Percentiles rank a stretch among this genome's conserved stretches.
Evolutionary conservation across 805 yeast species (phyloP).

Genomic region (Debaryomyces hansenii): DNA sequence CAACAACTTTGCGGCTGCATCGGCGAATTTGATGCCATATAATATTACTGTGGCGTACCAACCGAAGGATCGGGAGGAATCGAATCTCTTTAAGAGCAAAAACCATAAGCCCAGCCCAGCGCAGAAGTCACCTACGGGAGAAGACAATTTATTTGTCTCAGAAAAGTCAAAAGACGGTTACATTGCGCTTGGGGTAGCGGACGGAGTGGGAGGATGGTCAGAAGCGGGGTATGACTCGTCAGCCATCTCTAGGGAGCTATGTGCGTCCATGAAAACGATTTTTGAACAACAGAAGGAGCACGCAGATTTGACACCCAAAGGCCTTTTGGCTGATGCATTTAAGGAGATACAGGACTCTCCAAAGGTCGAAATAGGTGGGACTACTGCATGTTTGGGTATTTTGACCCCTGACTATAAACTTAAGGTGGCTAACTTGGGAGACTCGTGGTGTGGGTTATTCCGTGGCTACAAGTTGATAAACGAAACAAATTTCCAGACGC

Average conservation of each 20-base stretch:
- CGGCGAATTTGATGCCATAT: slow-evolving; percentile 37
- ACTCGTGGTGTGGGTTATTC: slow-evolving; percentile 90
- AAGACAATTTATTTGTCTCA: slow-evolving; percentile 67
- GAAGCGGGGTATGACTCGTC: slow-evolving; percentile 89
- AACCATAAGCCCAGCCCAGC: slow-evolving; percentile 40
- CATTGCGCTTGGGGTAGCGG: slow-evolving; percentile 78
- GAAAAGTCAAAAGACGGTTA: slow-evolving; percentile 34
- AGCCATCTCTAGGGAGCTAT: slow-evolving; percentile 80
- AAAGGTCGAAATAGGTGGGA: slow-evolving; percentile 83
- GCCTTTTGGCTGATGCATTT: slow-evolving; percentile 58
- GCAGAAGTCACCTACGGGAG: slow-evolving; percentile 59
- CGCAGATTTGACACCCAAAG: slow-evolving; percentile 34
- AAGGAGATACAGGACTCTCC: slow-evolving; percentile 50
- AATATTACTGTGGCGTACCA: slow-evolving; percentile 68
- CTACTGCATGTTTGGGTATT: slow-evolving; percentile 87
- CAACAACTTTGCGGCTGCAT: slow-evolving; percentile 14
- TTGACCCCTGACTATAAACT: slow-evolving; percentile 57
- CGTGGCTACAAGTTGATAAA: slow-evolving; percentile 60
- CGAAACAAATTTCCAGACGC: slow-evolving; percentile 77
- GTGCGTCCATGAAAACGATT: slow-evolving; percentile 49
- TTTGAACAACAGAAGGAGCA: slow-evolving; percentile 22
- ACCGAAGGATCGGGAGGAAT: slow-evolving; percentile 65
- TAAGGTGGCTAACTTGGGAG: slow-evolving; percentile 81
- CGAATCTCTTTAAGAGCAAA: slow-evolving; percentile 40
- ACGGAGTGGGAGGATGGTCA: slow-evolving; percentile 98